Percentiles rank a stretch among this genome's conserved stretches.
These are phyloP conservation scores for Pseudopithomyces chartarum DNA, from an alignment of 2,329 filamentous ascomycete species.

Conservation along the genomic window DNA sequence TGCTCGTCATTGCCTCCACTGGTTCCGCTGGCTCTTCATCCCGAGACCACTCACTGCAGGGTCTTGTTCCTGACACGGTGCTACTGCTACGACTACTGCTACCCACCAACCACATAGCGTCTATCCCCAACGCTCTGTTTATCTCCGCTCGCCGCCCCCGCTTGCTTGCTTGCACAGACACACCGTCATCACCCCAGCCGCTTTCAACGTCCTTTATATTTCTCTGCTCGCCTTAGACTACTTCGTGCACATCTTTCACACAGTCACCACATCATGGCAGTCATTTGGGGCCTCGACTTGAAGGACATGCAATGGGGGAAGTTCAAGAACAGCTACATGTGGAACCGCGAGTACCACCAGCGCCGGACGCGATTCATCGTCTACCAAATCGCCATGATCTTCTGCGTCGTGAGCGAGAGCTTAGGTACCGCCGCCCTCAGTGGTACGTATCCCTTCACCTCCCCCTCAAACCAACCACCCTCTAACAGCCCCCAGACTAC, in stretches of 20 bases:
- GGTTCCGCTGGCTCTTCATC: not conserved
- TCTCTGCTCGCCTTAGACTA: not conserved
- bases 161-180: not conserved
- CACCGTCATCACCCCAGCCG: not conserved
- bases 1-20: not conserved
- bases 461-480: not conserved
- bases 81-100: not conserved
- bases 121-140: not conserved
- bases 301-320: slow-evolving; percentile 63
- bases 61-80: not conserved
- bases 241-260: not conserved
- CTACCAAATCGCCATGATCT: slow-evolving; percentile 64
- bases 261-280: slow-evolving; percentile 31
- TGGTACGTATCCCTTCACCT: slow-evolving; percentile 43
- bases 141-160: not conserved
- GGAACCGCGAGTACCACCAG: slow-evolving; percentile 59
- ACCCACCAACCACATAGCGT: not conserved
- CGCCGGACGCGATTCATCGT: slow-evolving; percentile 64
- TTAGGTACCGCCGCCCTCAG: slow-evolving; percentile 61
- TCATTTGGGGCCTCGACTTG: slow-evolving; percentile 64
- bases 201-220: not conserved
- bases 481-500: slow-evolving; percentile 50
- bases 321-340: slow-evolving; percentile 64
- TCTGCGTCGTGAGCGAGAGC: slow-evolving; percentile 61
- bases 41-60: not conserved